A percentile compares a stretch with the other conserved stretches of the same genome.
These are phyloP conservation scores for Fusarium staphyleae DNA, from an alignment of 2,329 filamentous ascomycete species.

Conservation along the genomic window DNA sequence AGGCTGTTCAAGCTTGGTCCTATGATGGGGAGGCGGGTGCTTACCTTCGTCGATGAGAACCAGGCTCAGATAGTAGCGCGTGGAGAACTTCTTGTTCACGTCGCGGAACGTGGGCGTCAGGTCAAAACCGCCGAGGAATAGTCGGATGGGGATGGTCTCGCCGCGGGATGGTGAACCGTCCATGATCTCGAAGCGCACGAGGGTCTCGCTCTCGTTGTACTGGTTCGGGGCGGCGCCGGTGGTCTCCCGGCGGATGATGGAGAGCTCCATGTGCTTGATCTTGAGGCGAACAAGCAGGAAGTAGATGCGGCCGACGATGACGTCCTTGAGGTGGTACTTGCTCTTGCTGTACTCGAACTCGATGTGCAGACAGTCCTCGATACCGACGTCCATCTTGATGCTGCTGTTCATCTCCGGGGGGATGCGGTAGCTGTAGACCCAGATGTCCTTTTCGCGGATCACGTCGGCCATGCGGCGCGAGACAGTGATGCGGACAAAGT, in stretches of 20 bases:
- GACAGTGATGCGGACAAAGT: conserved; percentile 97
- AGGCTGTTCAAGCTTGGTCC: not conserved
- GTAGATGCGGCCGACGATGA: conserved; percentile 98
- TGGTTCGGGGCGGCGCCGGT: conserved; percentile 97
- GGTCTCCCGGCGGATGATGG: conserved; percentile 95
- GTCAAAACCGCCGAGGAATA: conserved; percentile 98
- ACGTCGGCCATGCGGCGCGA: conserved; percentile 97
- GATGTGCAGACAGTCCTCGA: conserved; percentile 98
- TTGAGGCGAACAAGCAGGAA: conserved; percentile 96
- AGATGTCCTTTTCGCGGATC: conserved; percentile 98
- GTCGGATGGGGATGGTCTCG: conserved; percentile 92
- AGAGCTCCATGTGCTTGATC: conserved; percentile 99
- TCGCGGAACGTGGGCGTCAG: conserved; percentile 97
- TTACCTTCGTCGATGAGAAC: conserved; percentile 94
- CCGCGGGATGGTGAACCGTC: conserved; percentile 97
- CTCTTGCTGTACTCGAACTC: conserved; percentile 99
- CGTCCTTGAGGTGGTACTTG: conserved; percentile 99
- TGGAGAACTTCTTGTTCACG: conserved; percentile 99
- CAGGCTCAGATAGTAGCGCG: conserved; percentile 94
- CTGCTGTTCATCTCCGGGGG: conserved; percentile 97
- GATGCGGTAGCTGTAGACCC: conserved; percentile 99
- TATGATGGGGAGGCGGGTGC: conserved; percentile 26
- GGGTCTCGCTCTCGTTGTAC: conserved; percentile 98
- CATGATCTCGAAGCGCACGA: conserved; percentile 99
- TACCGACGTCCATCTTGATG: conserved; percentile 99